Evolutionary conservation across 176 grass and related monocot genomes (phyloP).

Genomic region (Chloris gayana): DNA sequence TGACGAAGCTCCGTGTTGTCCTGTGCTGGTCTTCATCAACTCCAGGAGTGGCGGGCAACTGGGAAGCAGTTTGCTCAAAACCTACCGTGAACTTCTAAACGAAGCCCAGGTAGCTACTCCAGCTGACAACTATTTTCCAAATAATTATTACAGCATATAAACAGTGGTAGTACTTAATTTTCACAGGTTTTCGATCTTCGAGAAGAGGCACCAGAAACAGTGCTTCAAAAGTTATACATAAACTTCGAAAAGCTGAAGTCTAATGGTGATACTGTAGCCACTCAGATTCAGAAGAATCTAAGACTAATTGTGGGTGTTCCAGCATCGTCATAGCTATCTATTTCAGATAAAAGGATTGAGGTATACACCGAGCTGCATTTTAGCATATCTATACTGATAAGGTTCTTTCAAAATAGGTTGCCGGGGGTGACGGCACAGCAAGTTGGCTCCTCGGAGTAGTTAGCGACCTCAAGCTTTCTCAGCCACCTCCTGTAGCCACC

Average conservation of each 20-base stretch:
- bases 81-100: conserved; percentile 86
- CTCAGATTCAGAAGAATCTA: conserved; percentile 59
- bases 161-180: neutral
- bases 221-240: conserved; percentile 71
- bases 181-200: conserved; percentile 98
- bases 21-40: conserved; percentile 98
- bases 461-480: conserved; percentile 84
- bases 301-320: conserved; percentile 74
- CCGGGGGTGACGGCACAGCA: conserved; percentile 96
- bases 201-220: conserved; percentile 88
- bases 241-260: conserved; percentile 87
- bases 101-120: conserved; percentile 91
- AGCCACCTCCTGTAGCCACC: conserved; percentile 80
- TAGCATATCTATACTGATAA: too few species aligned
- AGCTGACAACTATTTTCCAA: too few species aligned
- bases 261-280: conserved; percentile 32
- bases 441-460: conserved; percentile 99
- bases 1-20: conserved; percentile 43
- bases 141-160: too few species aligned
- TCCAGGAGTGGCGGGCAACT: conserved; percentile 92
- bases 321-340: too few species aligned
- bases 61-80: conserved; percentile 69
- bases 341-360: too few species aligned
- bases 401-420: conserved; percentile 79
- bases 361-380: too few species aligned